A percentile compares a stretch with the other conserved stretches of the same genome.
Evolutionary conservation across 352 stramenopile genomes (phyloP).

Genomic region (Pythium utonaiense): DNA sequence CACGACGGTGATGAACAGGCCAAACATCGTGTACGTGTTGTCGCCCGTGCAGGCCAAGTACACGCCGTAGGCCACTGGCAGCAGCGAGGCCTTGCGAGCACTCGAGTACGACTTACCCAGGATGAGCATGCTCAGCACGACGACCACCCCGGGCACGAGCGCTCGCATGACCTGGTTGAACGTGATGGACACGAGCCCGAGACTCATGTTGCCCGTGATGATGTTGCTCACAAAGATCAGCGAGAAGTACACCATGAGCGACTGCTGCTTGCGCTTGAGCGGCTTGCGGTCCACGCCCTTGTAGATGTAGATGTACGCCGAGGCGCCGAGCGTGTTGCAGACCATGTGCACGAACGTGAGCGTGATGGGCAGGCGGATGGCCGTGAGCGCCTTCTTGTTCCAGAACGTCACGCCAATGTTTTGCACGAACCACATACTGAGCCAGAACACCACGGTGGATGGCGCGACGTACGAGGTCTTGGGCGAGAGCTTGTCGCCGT

Average conservation of each 20-base stretch:
- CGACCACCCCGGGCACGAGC: slow-evolving; percentile 75
- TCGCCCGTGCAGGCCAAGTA: slow-evolving; percentile 84
- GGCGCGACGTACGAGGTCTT: slow-evolving; percentile 71
- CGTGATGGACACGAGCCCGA: slow-evolving; percentile 91
- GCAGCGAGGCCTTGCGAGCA: slow-evolving; percentile 64
- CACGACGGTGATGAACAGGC: slow-evolving; percentile 85
- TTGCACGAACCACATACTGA: slow-evolving; percentile 86
- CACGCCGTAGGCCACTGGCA: slow-evolving; percentile 78
- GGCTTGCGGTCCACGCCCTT: slow-evolving; percentile 62
- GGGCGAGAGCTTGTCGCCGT: not conserved
- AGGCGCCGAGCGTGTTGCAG: slow-evolving; percentile 89
- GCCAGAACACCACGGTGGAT: slow-evolving; percentile 74
- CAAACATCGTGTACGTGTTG: slow-evolving; percentile 86
- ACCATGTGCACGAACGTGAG: slow-evolving; percentile 94
- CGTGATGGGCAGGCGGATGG: slow-evolving; percentile 63
- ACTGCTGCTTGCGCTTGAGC: slow-evolving; percentile 56
- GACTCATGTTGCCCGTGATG: slow-evolving; percentile 92
- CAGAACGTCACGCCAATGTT: slow-evolving; percentile 94
- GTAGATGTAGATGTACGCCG: slow-evolving; percentile 73
- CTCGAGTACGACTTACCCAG: slow-evolving; percentile 75
- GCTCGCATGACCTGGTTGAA: slow-evolving; percentile 94
- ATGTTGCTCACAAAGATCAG: slow-evolving; percentile 95
- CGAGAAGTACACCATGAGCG: slow-evolving; percentile 86
- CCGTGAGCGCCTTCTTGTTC: slow-evolving; percentile 91
- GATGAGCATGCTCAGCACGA: slow-evolving; percentile 80